Base-by-base conservation (phyloP, 768 basidiomycete genomes). In the Naganishia vaughanmartiniae region DNA sequence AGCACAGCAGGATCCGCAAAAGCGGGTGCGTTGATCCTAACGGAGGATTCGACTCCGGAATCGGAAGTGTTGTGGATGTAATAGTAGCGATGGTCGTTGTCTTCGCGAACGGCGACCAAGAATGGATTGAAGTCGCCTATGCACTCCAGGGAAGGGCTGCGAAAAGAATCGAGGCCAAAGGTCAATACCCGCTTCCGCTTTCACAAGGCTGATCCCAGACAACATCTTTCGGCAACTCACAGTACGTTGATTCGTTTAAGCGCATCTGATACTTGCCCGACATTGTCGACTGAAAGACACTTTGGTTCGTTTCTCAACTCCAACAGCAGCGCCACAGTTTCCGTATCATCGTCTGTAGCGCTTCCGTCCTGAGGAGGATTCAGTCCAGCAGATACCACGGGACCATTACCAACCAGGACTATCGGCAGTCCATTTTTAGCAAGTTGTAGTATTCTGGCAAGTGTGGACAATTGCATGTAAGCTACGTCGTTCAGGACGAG, bases 31-130 rank as follows among this genome's bases (percentile, higher is more conserved):
- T 24, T 19, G 57, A 58, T 1, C 4, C 17, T 9, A 4, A 58
- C 17, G 7, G 6, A 12, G 1, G 15, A 33, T 24, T 33, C 34
- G 4, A 24, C 21, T 14, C 11, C 34, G 12, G 34, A 58, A 10
- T 39, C 57, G 19, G 57, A 58, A 4, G 57, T 36, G 34, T 58
- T 58, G 57, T 58, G 57, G 31, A 58, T 34, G 24, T 58, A 58
- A 34, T 58, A 36, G 34, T 58, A 58, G n/a, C 57, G 57, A 36
- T 58, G 19, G 24, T 33, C 33, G 21, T 33, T 31, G 24, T 58
- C 57, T 19, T 58, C 57, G 15, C 57, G 57, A 34, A 21, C 21
- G 36, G 57, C 36, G n/a, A 36, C 36, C 57, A 58, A 21, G 34
- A 58, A 39, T 24, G 57, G 57, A 24, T 36, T 58, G 34, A 15